These are phyloP conservation scores for Coniferiporia weirii DNA, from an alignment of 1,284 basidiomycete genomes.

Conservation along the genomic window DNA sequence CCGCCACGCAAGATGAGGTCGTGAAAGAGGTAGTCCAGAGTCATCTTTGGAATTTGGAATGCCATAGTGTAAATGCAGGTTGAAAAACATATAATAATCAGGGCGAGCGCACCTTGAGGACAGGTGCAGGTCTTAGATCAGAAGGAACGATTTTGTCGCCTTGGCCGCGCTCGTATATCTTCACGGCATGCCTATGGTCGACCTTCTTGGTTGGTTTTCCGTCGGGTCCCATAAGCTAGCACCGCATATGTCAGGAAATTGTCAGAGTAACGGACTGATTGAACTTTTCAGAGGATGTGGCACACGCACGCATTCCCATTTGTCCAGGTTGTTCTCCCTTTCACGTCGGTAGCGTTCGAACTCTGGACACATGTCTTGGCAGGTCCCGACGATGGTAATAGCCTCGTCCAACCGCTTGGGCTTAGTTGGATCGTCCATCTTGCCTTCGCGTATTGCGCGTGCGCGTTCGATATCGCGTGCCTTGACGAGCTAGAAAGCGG, in stretches of 20 bases:
- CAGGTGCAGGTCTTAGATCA: constrained; percentile 82
- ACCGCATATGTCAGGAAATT: neutral
- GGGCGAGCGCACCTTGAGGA: constrained; percentile 61
- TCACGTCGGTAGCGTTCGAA: constrained; percentile 92
- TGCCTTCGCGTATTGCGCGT: constrained; percentile 75
- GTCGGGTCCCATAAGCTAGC: constrained; percentile 51
- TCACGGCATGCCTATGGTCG: constrained; percentile 84
- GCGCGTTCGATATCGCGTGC: constrained; percentile 72
- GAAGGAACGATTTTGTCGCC: constrained; percentile 91
- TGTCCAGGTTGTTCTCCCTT: constrained; percentile 83
- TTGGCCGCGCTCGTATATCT: constrained; percentile 92
- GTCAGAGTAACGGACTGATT: constrained; percentile 36
- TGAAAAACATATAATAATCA: constrained; percentile 5
- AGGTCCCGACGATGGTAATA: constrained; percentile 87
- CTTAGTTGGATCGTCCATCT: constrained; percentile 80
- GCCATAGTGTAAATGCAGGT: constrained; percentile 8
- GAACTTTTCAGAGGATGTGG: constrained; percentile 11
- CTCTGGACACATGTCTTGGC: constrained; percentile 90
- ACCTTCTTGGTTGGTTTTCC: constrained; percentile 56
- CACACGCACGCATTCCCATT: constrained; percentile 75
- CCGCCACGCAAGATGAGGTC: constrained; percentile 67
- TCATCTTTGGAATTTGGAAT: constrained; percentile 45
- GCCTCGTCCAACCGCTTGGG: constrained; percentile 82
- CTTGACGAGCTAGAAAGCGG: constrained; percentile 52
- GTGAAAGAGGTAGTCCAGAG: constrained; percentile 90